Base-by-base conservation (phyloP, 1,284 basidiomycete species). In the Melampsora americana region DNA sequence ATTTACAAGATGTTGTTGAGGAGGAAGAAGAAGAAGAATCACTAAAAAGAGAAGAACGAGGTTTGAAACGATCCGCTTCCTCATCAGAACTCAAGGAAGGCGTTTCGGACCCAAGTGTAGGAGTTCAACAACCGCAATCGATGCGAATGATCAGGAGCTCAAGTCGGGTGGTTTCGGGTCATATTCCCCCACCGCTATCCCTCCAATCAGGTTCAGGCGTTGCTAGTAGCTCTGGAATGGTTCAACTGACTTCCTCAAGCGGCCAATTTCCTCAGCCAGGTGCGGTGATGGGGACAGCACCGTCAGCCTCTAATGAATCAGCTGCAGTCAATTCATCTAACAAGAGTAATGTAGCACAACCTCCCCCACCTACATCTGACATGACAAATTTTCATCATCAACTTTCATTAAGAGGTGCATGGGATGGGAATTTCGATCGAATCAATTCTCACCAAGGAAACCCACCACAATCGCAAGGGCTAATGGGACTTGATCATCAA, bases 1-100 rank as follows among this genome's bases (percentile, higher is more conserved):
- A 71, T 64, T 30, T 71, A 44, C 56, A 59, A 30, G 69, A 71
- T 64, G 69, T 71, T 0, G 56, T 50, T 28, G 18, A 61, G n/a
- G 60, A 71, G 32, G 60, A 71, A 30, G 12, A 71, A 28, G n/a
- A n/a, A 56, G 20, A n/a, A 28, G 26, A 23, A 23, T 23, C 18
- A n/a, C 7, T 18, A n/a, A 12, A 56, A 14, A 6, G 53, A 56
- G n/a, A 61, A 64, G 69, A 62, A 32, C 56, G 61, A 39, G 61
- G 23, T 30, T 39, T 28, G 26, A 26, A 28, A 64, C 61, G 61
- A 30, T 42, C 60, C 0, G 56, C 59, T 42, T 71, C 69, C 28
- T 71, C 56, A 44, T 30, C 42, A n/a, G 60, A 46, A 42, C 30
- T 48, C 14, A 30, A 71, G 1, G 12, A 42, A 59, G 26, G 60